phyloP scores from a whole-genome alignment of 2,329 filamentous ascomycete species.

The Hypoxylon sp. region DNA sequence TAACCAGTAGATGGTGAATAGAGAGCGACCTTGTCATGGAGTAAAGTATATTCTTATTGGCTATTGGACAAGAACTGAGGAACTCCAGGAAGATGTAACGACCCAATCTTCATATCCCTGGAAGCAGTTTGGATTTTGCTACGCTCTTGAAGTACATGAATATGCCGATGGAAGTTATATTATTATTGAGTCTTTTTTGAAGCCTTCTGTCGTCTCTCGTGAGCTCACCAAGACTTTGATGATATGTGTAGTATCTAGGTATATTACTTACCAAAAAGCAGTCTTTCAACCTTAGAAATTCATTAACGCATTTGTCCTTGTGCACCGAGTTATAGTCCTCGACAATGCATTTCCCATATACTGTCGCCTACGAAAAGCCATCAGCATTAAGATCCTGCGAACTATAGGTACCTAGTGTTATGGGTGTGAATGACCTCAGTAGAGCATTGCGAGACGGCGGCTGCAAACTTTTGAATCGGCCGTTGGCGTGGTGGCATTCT shows the following conservation, averaged over 20 bases:
- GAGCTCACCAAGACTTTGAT: conserved; percentile 14
- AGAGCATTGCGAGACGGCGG: conserved; percentile 70
- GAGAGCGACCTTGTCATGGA: neutral
- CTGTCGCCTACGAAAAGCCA: conserved; percentile 72
- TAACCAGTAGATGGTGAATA: neutral
- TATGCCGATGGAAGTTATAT: conserved; percentile 53
- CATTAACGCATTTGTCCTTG: conserved; percentile 89
- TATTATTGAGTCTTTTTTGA: conserved; percentile 69
- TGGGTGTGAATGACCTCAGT: conserved; percentile 60
- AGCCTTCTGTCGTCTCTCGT: conserved; percentile 60
- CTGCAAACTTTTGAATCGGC: conserved; percentile 70
- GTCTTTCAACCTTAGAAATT: conserved; percentile 88
- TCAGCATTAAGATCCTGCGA: conserved; percentile 8
- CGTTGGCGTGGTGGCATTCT: conserved; percentile 59
- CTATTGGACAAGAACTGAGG: neutral
- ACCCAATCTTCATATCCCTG: neutral
- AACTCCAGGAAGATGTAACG: neutral
- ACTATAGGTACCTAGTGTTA: neutral
- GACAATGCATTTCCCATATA: conserved; percentile 92
- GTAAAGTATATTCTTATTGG: neutral
- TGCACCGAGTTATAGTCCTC: conserved; percentile 90
- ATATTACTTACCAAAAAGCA: conserved; percentile 80
- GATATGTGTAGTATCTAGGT: neutral
- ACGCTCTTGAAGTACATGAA: neutral
- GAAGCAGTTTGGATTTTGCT: too few species aligned